These are phyloP conservation scores for Leptoxyphium fumago DNA, from an alignment of 2,329 filamentous ascomycete species.

Conservation along the genomic window DNA sequence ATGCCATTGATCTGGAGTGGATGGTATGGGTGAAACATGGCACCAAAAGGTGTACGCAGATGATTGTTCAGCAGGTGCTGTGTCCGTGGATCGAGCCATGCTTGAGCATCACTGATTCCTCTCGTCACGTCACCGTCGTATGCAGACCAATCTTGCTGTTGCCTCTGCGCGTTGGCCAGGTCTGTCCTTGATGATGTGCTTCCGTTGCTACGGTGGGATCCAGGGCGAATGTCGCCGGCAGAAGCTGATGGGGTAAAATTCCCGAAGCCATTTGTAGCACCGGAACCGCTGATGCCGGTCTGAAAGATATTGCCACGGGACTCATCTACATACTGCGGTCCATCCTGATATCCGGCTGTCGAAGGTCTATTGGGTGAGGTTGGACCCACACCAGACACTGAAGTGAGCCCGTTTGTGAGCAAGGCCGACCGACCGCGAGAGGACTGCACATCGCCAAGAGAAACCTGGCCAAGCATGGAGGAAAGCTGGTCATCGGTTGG, in stretches of 20 bases:
- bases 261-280: not conserved
- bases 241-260: constrained; percentile 7
- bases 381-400: not conserved
- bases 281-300: not conserved
- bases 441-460: not conserved
- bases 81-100: constrained; percentile 22
- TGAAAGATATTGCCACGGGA: not conserved
- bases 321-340: not conserved
- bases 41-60: constrained; percentile 20
- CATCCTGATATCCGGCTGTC: not conserved
- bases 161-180: constrained; percentile 29
- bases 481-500: not conserved
- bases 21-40: constrained; percentile 20
- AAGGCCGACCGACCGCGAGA: not conserved
- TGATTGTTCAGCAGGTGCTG: constrained; percentile 24
- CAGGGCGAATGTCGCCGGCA: constrained; percentile 8
- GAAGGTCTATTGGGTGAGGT: not conserved
- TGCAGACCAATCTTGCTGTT: constrained; percentile 31
- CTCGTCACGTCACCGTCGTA: not conserved
- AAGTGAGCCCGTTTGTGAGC: not conserved
- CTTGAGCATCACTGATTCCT: constrained; percentile 22
- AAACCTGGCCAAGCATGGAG: not conserved
- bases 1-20: constrained; percentile 21
- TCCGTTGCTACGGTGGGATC: constrained; percentile 24
- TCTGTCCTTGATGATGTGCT: constrained; percentile 22